phyloP scores from a whole-genome alignment of 345 rosid genomes.

The Brassica nigra region DNA sequence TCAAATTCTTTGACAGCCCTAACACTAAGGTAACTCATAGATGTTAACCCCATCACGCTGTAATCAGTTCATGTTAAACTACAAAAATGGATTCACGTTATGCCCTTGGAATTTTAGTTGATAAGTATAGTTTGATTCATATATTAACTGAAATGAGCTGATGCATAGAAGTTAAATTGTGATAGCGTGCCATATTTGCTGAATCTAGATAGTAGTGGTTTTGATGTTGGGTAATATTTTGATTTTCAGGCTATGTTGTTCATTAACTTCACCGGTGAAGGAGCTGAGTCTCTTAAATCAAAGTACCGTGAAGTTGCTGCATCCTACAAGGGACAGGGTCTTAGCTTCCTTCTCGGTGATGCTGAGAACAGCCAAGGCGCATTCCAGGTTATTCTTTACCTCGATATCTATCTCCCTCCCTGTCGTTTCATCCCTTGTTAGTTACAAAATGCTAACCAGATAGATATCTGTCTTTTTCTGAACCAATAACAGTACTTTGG shows the following conservation, averaged over 20 bases:
- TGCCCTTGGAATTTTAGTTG: background rate
- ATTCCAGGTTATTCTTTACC: conserved; percentile 67
- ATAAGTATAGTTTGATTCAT: background rate
- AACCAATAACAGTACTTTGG: conserved; percentile 77
- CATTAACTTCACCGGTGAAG: conserved; percentile 61
- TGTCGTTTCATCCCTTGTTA: background rate
- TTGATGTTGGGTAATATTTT: conserved; percentile 24
- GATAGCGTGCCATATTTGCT: conserved; percentile 2
- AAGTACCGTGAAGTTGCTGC: conserved; percentile 74
- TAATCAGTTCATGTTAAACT: background rate
- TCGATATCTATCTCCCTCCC: background rate
- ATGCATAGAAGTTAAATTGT: background rate
- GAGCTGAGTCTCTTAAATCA: conserved; percentile 61
- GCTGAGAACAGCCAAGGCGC: conserved; percentile 88
- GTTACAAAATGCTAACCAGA: conserved; percentile 5
- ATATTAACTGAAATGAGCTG: background rate
- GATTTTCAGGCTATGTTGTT: conserved; percentile 79
- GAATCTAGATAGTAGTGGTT: background rate
- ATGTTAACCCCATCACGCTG: background rate
- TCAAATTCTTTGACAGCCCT: conserved; percentile 79
- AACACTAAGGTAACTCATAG: conserved; percentile 62
- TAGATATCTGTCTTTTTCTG: background rate
- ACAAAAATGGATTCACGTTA: background rate
- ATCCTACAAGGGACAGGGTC: conserved; percentile 69
- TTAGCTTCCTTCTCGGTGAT: conserved; percentile 85